Percentiles rank a stretch among this genome's conserved stretches.
Conservation (phyloP, 139 green algal genomes). For the Pleodorina starrii region DNA sequence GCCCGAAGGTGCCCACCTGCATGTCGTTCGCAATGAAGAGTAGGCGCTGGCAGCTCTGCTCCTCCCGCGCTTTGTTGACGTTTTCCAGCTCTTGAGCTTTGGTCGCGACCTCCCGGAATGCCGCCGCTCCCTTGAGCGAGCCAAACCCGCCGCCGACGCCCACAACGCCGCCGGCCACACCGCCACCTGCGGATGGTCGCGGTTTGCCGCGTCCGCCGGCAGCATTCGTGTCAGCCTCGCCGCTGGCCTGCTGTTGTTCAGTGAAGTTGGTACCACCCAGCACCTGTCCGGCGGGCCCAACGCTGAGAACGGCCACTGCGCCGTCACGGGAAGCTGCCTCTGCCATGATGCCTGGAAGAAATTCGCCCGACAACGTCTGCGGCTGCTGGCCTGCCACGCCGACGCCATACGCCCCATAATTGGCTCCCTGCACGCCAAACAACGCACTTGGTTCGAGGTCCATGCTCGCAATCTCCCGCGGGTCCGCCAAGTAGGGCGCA, state of each 20-base stretch:
- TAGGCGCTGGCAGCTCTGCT: conserved; percentile 1
- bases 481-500: conserved; percentile 5
- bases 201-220: conserved; percentile 14
- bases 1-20: conserved; percentile 25
- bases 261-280: not conserved
- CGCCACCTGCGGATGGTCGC: not conserved
- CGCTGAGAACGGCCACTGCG: conserved; percentile 22
- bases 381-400: not conserved
- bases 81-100: too few species aligned
- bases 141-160: too few species aligned
- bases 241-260: conserved; percentile 7
- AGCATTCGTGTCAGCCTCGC: not conserved
- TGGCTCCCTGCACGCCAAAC: not conserved
- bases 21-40: not conserved
- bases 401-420: not conserved
- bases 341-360: not conserved
- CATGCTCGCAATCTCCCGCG: not conserved
- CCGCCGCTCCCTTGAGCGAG: not conserved
- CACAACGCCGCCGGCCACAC: not conserved
- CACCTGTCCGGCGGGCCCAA: conserved; percentile 13
- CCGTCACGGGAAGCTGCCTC: conserved; percentile 20
- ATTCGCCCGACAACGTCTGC: not conserved
- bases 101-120: conserved; percentile 6
- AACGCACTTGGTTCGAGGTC: conserved; percentile 3
- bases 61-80: too few species aligned